Percentiles rank a stretch among this genome's conserved stretches.
Evolutionary conservation across 2,329 filamentous ascomycete species (phyloP).

Genomic region (Epichloe uncinata): DNA sequence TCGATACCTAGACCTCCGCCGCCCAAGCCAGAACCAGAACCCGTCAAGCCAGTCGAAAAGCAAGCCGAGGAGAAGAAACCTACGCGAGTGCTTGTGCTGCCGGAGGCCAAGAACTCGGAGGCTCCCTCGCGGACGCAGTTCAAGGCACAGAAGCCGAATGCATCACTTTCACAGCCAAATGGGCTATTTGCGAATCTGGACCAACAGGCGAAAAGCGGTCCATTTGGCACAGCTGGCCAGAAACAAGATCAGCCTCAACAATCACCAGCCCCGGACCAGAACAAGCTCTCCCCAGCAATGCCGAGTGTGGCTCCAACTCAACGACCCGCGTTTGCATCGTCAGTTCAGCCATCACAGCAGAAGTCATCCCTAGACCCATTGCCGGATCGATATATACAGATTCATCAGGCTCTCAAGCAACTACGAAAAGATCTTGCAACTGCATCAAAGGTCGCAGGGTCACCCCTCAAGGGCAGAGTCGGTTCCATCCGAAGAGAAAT

Average conservation of each 20-base stretch:
- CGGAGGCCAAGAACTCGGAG: constrained; percentile 10
- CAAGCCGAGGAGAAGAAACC: neutral
- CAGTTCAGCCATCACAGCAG: constrained; percentile 1
- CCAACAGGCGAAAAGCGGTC: constrained; percentile 11
- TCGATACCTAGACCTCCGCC: constrained; percentile 31
- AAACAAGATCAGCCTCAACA: neutral
- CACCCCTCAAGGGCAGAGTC: constrained; percentile 48
- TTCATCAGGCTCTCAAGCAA: constrained; percentile 57
- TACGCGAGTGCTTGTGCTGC: neutral
- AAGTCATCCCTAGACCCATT: constrained; percentile 4
- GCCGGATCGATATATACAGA: constrained; percentile 34
- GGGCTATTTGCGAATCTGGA: constrained; percentile 11
- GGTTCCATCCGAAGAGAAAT: constrained; percentile 62
- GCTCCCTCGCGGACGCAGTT: constrained; percentile 2
- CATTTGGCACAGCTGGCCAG: neutral
- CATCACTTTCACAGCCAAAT: constrained; percentile 7
- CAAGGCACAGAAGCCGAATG: neutral
- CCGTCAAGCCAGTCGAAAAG: constrained; percentile 3
- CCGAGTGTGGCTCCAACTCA: constrained; percentile 1
- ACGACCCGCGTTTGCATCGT: neutral
- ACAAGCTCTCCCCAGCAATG: neutral
- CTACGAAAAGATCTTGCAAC: constrained; percentile 49
- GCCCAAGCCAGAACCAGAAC: constrained; percentile 19
- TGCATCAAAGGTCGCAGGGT: constrained; percentile 33
- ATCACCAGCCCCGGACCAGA: neutral